phyloP scores from a whole-genome alignment of 2,329 filamentous ascomycete genomes.

The Hymenotorrendiella dingleyae region DNA sequence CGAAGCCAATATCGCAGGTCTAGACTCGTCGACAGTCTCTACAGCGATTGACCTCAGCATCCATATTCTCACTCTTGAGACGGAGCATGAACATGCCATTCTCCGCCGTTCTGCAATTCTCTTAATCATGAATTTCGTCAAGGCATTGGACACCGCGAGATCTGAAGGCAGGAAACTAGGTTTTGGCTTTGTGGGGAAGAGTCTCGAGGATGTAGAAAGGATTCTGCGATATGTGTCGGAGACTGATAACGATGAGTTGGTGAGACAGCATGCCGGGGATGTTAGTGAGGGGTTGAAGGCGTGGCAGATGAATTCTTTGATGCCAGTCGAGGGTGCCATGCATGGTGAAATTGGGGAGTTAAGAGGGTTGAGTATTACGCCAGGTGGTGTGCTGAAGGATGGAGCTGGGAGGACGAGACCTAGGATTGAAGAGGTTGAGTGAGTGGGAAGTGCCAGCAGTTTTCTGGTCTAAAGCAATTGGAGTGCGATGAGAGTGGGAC shows the following conservation, averaged over 20 bases:
- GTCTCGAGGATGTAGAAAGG: slow-evolving; percentile 54
- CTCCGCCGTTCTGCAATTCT: slow-evolving; percentile 61
- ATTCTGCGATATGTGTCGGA: slow-evolving; percentile 57
- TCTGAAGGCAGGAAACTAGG: slow-evolving; percentile 41
- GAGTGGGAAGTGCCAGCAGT: slow-evolving; percentile 16
- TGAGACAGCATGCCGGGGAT: slow-evolving; percentile 59
- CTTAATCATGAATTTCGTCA: slow-evolving; percentile 55
- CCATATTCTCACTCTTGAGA: slow-evolving; percentile 57
- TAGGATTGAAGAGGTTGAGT: slow-evolving; percentile 58
- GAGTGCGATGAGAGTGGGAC: no score
- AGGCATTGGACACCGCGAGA: slow-evolving; percentile 49
- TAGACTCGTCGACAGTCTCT: slow-evolving; percentile 47
- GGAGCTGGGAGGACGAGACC: slow-evolving; percentile 27
- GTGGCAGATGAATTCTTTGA: slow-evolving; percentile 47
- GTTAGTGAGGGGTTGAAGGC: slow-evolving; percentile 62
- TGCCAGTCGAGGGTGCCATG: slow-evolving; percentile 11
- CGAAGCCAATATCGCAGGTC: slow-evolving; percentile 53
- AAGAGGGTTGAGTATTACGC: slow-evolving; percentile 40
- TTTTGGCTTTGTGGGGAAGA: slow-evolving; percentile 49
- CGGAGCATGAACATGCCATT: slow-evolving; percentile 54
- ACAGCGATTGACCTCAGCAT: slow-evolving; percentile 57
- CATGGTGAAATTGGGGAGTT: slow-evolving; percentile 31
- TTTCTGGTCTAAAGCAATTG: no score
- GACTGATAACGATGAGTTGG: slow-evolving; percentile 63
- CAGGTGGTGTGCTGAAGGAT: slow-evolving; percentile 14